A percentile compares a stretch with the other conserved stretches of the same genome.
Evolutionary conservation across 2,329 filamentous ascomycete genomes (phyloP).

Genomic region (Teratosphaeria pseudoeucalypti): DNA sequence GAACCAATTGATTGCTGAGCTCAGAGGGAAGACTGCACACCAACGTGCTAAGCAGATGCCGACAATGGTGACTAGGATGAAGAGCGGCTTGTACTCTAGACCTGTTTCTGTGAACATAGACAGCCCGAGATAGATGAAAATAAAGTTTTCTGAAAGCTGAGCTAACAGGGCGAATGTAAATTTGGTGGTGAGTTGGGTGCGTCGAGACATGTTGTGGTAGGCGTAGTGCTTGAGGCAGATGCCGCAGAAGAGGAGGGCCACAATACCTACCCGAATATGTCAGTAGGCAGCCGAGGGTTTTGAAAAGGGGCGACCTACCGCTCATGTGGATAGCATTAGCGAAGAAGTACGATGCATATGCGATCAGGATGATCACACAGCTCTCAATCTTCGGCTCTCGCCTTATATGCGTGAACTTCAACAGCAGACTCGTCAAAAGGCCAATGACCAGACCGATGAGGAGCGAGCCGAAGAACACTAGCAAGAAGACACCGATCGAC

Average conservation of each 20-base stretch:
- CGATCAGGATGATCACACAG: constrained; percentile 83
- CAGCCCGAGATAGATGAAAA: constrained; percentile 95
- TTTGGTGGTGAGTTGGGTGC: constrained; percentile 94
- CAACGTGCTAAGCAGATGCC: constrained; percentile 89
- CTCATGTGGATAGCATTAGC: constrained; percentile 94
- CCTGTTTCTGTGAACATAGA: constrained; percentile 87
- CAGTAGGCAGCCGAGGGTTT: not conserved
- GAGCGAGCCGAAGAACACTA: constrained; percentile 91
- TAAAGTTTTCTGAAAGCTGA: constrained; percentile 96
- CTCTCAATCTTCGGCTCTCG: constrained; percentile 94
- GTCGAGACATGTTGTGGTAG: constrained; percentile 98
- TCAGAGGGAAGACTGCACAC: constrained; percentile 89
- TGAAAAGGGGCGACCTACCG: constrained; percentile 47
- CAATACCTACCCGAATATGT: constrained; percentile 57
- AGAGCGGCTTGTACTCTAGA: constrained; percentile 82
- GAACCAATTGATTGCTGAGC: constrained; percentile 81
- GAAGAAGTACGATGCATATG: constrained; percentile 96
- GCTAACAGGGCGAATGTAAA: constrained; percentile 93
- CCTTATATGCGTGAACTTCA: constrained; percentile 91
- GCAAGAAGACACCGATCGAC: constrained; percentile 85
- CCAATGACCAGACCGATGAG: constrained; percentile 81
- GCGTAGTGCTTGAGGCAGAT: constrained; percentile 98
- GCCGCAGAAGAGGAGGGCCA: constrained; percentile 91
- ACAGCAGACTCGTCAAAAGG: constrained; percentile 70
- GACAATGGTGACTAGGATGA: constrained; percentile 84